Base-by-base conservation (phyloP, 225 moss, liverwort and hornwort genomes). In the Climacium dendroides region DNA sequence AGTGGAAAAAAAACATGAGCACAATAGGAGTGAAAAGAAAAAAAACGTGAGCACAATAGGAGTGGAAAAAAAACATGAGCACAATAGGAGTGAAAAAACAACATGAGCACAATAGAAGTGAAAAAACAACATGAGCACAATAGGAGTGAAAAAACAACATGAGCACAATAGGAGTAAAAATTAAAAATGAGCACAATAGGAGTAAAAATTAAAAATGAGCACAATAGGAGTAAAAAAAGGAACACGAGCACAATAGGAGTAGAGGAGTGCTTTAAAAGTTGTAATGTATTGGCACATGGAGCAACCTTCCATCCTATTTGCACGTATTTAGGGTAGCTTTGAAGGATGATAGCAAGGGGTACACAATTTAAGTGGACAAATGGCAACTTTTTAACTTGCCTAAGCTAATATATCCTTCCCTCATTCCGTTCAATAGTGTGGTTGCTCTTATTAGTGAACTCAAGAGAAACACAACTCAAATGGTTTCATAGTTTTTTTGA, bases 311-410 rank as follows among this genome's bases (percentile, higher is more conserved):
- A 0, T 6, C 9, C 41, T 26, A 25, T 70, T 70, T 70, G 5
- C 15, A 41, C 5, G 26, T 5, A 26, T 37, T 12, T 5, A 71
- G 2, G 8, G 9, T 5, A 5, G 5, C 5, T 71, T 41, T 15
- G 9, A 71, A 35, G 9, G 5, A 1, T 71, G 1, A 14, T 0
- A 1, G 0, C 1, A 3, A 14, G 4, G 25, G 14, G 0, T 3
- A 2, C 1, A 1, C 15, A 71, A 26, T 1, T 71, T 2, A 15
- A 71, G 5, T 71, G 2, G 15, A 0, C 14, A 69, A 39, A 69
- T 69, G 39, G 3, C 6, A 15, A 39, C 39, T 69, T 69, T 1
- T 2, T 10, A 2, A 1, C 19, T 5, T 14, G 0, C 3, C 34
- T 1, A 63, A 63, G 17, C 34, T 32, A 63, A 32, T 63, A 2